Conservation (phyloP, 1,284 basidiomycete genomes). For the Ganoderma resinaceum region DNA sequence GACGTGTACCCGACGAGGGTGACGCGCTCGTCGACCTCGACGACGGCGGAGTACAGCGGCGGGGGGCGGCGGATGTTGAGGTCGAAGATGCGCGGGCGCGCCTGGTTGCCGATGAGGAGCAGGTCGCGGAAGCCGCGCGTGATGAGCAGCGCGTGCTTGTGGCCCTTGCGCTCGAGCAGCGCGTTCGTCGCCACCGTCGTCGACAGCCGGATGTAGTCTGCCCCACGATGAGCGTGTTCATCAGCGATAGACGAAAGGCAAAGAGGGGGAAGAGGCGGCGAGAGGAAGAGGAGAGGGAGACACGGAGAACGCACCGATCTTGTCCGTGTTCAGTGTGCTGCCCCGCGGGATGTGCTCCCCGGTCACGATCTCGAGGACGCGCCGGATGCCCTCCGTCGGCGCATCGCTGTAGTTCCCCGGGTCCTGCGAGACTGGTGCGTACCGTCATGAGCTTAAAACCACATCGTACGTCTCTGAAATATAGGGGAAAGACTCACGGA, state of each 20-base stretch:
- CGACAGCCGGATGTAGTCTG: slow-evolving; percentile 91
- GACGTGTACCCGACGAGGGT: slow-evolving; percentile 93
- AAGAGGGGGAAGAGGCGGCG: background rate
- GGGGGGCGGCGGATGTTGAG: slow-evolving; percentile 83
- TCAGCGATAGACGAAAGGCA: background rate
- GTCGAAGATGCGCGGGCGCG: slow-evolving; percentile 90
- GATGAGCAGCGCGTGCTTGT: slow-evolving; percentile 90
- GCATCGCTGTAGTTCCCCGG: slow-evolving; percentile 91
- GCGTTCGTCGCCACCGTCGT: slow-evolving; percentile 99
- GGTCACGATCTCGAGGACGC: slow-evolving; percentile 86
- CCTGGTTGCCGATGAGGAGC: slow-evolving; percentile 91
- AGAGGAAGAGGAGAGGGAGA: background rate
- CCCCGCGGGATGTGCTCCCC: slow-evolving; percentile 73
- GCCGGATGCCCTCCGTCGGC: slow-evolving; percentile 92
- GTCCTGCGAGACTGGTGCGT: slow-evolving; percentile 79
- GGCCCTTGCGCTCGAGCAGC: slow-evolving; percentile 92
- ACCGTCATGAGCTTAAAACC: background rate
- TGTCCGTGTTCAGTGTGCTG: slow-evolving; percentile 74
- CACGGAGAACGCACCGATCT: slow-evolving; percentile 70
- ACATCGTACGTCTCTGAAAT: background rate
- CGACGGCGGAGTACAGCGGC: slow-evolving; percentile 81
- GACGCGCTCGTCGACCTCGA: slow-evolving; percentile 95
- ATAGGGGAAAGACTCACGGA: slow-evolving; percentile 55
- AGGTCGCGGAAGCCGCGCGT: slow-evolving; percentile 94
- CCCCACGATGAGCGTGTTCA: background rate